Evolutionary conservation across 2,329 filamentous ascomycete genomes (phyloP), one percentile per base, ranked within the genome.

Genomic region (Zasmidium citrigriseum): DNA sequence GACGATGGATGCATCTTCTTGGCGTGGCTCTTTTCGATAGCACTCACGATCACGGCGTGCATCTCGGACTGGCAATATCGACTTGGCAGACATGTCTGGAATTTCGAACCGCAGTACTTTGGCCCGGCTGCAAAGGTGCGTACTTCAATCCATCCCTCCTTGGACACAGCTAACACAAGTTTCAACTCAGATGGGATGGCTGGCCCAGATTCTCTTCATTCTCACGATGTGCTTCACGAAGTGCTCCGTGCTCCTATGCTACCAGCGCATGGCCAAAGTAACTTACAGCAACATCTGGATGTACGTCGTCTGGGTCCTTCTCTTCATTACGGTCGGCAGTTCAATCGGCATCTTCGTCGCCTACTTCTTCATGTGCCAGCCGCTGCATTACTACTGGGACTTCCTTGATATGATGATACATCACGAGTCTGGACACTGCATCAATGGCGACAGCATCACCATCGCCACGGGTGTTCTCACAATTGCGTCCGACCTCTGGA

Each of bases 201-300:
- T 61, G 9, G 41, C 57, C 1, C 58, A 67, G 46, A 22, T 67
- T 10, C 45, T 58, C 1, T 69, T 67, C 34, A 47, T 67, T 12
- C 46, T 65, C 23, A 56, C 61, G 12, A 64, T 61, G 3, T 56
- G 47, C 24, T 59, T 55, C 52, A 64, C 61, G 2, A 68, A 68
- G 50, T 61, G 61, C 52, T 68, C 66, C 10, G 58, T 70, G n/a
- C 60, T 70, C 5, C 54, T 68, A 3, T 70, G 67, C 58, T 68
- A 69, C 44, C 60, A 65, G 25, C 60, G 67, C 5, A 57, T 67
- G 10, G 57, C 59, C n/a, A 52, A 61, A 38, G 49, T 44, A 21
- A 59, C 49, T 14, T 61, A 55, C 46, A 55, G 46, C 49, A 53
- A 58, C 9, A 22, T 45, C 22, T 61, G 59, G 59, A 53, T 56